Evolutionary conservation across 73 alveolate species (phyloP).

Genomic region (Urostyla sp.): DNA sequence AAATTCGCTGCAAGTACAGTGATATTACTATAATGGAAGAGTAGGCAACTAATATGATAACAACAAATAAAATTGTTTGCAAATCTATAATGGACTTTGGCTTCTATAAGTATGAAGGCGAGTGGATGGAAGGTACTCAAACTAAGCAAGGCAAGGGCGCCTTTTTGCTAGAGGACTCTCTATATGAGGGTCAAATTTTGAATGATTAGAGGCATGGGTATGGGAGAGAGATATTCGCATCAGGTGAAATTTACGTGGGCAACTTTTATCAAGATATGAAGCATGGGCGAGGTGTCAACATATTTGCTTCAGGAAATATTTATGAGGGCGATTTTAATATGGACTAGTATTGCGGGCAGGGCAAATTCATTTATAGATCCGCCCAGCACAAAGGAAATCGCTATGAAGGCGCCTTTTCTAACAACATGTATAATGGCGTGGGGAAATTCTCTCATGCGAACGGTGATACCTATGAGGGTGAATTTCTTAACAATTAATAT

Average conservation of each 20-base stretch:
- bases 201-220: constrained; percentile 85
- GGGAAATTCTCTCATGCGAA: not conserved
- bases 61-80: too few species aligned
- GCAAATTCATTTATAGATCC: too few species aligned
- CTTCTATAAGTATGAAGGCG: too few species aligned
- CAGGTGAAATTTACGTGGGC: constrained; percentile 62
- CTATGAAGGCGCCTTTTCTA: not conserved
- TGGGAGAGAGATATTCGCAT: constrained; percentile 54
- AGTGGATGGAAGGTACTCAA: not conserved
- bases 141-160: not conserved
- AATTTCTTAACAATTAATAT: too few species aligned
- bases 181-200: constrained; percentile 72
- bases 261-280: not conserved
- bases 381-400: not conserved
- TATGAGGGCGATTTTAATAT: not conserved
- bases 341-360: not conserved
- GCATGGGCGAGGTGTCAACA: not conserved
- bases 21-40: too few species aligned
- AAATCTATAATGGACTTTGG: too few species aligned
- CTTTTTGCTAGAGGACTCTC: not conserved
- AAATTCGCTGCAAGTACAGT: too few species aligned
- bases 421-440: not conserved
- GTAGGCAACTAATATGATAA: too few species aligned
- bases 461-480: not conserved
- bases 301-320: not conserved